Evolutionary conservation across 148 eudicot genomes (phyloP).

Genomic region (Diospyros lotus): DNA sequence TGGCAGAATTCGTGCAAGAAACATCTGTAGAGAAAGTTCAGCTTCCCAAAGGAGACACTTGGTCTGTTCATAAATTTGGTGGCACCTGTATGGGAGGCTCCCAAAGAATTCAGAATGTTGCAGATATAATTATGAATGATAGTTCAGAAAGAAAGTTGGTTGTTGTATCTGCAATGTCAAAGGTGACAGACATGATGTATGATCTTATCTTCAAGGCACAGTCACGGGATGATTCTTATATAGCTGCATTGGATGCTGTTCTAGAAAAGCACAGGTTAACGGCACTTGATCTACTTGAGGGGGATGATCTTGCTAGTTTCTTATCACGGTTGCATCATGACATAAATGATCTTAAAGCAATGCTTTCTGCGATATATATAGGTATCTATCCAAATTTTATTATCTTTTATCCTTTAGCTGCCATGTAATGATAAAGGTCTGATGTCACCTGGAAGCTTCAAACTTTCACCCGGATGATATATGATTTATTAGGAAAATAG

Average conservation of each 20-base stretch:
- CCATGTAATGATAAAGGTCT: no score
- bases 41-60: slow-evolving; percentile 69
- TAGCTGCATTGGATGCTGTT: slow-evolving; percentile 70
- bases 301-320: slow-evolving; percentile 67
- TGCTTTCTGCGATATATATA: slow-evolving; percentile 91
- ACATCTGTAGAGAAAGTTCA: slow-evolving; percentile 31
- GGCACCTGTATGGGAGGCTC: slow-evolving; percentile 97
- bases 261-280: slow-evolving; percentile 78
- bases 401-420: no score
- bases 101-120: slow-evolving; percentile 79
- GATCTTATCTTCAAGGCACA: slow-evolving; percentile 74
- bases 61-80: slow-evolving; percentile 98
- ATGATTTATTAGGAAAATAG: no score
- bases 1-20: slow-evolving; percentile 49
- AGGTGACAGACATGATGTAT: slow-evolving; percentile 99
- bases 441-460: no score
- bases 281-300: slow-evolving; percentile 68
- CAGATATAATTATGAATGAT: slow-evolving; percentile 68
- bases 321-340: slow-evolving; percentile 65
- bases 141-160: slow-evolving; percentile 74
- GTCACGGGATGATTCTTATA: slow-evolving; percentile 69
- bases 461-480: no score
- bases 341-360: slow-evolving; percentile 83
- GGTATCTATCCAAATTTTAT: slow-evolving; percentile 31
- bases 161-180: slow-evolving; percentile 98